Conservation (phyloP, 2,329 filamentous ascomycete genomes). For the Pseudofabraea citricarpa region DNA sequence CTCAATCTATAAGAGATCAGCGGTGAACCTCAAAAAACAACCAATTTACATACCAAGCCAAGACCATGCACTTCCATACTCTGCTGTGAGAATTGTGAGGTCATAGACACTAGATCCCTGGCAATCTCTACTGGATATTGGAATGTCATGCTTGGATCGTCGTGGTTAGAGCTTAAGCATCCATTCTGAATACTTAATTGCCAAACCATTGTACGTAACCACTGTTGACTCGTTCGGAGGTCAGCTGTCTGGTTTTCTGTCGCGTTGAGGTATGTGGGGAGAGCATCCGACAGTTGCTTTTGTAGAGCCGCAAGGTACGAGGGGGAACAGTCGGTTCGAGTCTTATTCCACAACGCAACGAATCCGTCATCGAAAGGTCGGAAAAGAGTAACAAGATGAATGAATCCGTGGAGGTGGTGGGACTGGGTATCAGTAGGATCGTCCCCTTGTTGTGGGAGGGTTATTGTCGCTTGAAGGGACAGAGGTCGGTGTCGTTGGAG, state of each 20-base stretch:
- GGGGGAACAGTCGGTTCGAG: slow-evolving; percentile 49
- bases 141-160: slow-evolving; percentile 54
- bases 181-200: slow-evolving; percentile 54
- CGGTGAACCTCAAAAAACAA: background rate
- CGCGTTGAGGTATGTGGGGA: slow-evolving; percentile 45
- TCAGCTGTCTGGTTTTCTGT: slow-evolving; percentile 51
- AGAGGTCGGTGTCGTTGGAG: slow-evolving; percentile 66
- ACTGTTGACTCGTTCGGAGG: slow-evolving; percentile 55
- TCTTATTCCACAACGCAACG: slow-evolving; percentile 62
- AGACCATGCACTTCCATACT: slow-evolving; percentile 72
- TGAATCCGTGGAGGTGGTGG: slow-evolving; percentile 50
- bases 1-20: slow-evolving; percentile 50
- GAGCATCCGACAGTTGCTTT: slow-evolving; percentile 54
- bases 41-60: slow-evolving; percentile 54
- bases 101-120: slow-evolving; percentile 58
- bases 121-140: slow-evolving; percentile 60
- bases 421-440: slow-evolving; percentile 52
- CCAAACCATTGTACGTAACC: slow-evolving; percentile 61
- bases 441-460: slow-evolving; percentile 56
- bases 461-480: slow-evolving; percentile 65
- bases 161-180: slow-evolving; percentile 40
- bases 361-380: slow-evolving; percentile 62
- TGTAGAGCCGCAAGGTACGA: slow-evolving; percentile 54
- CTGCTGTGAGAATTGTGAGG: slow-evolving; percentile 65
- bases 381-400: slow-evolving; percentile 59